Evolutionary conservation across 78 protist species (phyloP).

Genomic region (Dictyostelium capitatum): DNA sequence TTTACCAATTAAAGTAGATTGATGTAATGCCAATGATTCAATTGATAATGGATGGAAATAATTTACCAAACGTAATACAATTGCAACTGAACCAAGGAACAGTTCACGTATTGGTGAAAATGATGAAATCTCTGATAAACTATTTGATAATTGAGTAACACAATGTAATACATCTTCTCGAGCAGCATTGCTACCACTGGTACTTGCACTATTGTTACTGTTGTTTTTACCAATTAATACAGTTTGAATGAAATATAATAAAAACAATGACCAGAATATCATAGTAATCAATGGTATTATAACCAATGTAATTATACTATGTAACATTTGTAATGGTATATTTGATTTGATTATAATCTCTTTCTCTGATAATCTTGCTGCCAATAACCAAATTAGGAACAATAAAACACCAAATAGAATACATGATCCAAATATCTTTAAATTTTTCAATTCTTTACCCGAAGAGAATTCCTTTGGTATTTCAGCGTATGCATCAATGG

Average conservation of each 20-base stretch:
- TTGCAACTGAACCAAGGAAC: conserved; percentile 20
- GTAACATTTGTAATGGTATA: not conserved
- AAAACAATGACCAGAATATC: conserved; percentile 18
- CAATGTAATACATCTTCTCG: conserved; percentile 41
- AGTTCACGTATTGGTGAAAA: conserved; percentile 63
- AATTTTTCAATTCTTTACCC: conserved; percentile 25
- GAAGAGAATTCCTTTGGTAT: conserved; percentile 2
- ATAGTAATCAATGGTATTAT: conserved; percentile 18
- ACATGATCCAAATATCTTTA: conserved; percentile 45
- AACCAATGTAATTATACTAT: not conserved
- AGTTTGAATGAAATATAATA: conserved; percentile 46
- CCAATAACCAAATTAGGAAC: conserved; percentile 35
- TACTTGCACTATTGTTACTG: not conserved
- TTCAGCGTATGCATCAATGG: not conserved
- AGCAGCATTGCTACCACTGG: not conserved
- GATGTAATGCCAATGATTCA: conserved; percentile 39
- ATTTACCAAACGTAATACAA: conserved; percentile 7
- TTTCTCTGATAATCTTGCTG: conserved; percentile 29
- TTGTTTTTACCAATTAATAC: not conserved
- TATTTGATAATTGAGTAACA: not conserved
- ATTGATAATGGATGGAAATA: not conserved
- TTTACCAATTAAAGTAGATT: not conserved
- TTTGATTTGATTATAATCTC: conserved; percentile 47
- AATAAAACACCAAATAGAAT: conserved; percentile 6
- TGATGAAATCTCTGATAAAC: not conserved